phyloP scores from a whole-genome alignment of 129 eudicot genomes.

The Daucus carota region DNA sequence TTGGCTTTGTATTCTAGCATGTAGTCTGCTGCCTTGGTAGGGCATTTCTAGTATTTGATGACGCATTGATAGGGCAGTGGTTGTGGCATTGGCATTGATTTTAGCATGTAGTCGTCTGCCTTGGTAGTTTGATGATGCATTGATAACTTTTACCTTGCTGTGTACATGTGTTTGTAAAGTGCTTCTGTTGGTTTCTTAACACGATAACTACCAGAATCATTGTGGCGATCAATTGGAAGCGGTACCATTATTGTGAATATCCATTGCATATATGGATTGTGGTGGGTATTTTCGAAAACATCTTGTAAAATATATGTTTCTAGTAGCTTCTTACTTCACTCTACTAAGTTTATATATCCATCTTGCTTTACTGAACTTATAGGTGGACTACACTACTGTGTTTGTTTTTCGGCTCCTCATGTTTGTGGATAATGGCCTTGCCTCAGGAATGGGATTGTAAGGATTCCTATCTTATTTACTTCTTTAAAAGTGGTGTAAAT shows the following conservation, averaged over 20 bases:
- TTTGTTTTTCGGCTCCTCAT: slow-evolving; percentile 84
- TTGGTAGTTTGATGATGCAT: background rate
- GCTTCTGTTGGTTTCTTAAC: slow-evolving; percentile 35
- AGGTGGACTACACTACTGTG: slow-evolving; percentile 81
- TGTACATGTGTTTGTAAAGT: background rate
- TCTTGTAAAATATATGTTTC: background rate
- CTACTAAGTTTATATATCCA: background rate
- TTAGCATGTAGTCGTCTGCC: background rate
- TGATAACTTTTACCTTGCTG: background rate
- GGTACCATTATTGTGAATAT: slow-evolving; percentile 58
- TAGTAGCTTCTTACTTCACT: background rate
- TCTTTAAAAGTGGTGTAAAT: background rate
- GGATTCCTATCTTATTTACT: slow-evolving; percentile 14
- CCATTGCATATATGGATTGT: slow-evolving; percentile 90
- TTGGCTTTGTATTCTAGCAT: no score
- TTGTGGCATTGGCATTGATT: background rate
- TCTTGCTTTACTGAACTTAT: background rate
- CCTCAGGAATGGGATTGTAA: slow-evolving; percentile 86
- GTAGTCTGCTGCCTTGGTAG: no score
- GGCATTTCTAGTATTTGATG: no score
- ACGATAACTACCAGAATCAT: slow-evolving; percentile 43
- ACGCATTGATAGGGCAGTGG: background rate
- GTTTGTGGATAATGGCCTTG: slow-evolving; percentile 89
- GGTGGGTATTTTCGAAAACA: slow-evolving; percentile 34
- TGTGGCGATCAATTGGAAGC: slow-evolving; percentile 74